Percentiles rank a stretch among this genome's conserved stretches.
phyloP scores from a whole-genome alignment of 345 rosid genomes.

The Eucalyptus cladocalyx region DNA sequence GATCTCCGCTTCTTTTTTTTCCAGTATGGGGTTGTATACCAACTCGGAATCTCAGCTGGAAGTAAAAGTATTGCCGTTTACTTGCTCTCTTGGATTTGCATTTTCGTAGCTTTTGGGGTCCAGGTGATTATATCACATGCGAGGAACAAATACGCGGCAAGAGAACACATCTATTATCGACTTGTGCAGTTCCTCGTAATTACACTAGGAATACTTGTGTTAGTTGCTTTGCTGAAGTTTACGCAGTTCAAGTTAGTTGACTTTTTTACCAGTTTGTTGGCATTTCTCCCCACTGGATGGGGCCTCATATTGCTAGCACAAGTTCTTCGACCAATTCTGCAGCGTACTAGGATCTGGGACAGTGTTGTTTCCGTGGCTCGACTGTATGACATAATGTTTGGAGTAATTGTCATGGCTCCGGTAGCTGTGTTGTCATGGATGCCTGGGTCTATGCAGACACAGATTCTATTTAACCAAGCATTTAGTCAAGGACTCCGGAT shows the following conservation, averaged over 20 bases:
- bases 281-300: conserved; percentile 1
- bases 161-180: not conserved
- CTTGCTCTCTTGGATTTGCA: not conserved
- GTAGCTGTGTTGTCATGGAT: not conserved
- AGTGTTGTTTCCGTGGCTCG: not conserved
- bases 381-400: not conserved
- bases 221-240: not conserved
- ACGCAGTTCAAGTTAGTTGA: not conserved
- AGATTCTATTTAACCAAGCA: not conserved
- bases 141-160: not conserved
- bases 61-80: not conserved
- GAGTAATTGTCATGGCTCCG: not conserved
- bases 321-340: not conserved
- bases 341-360: not conserved
- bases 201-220: not conserved
- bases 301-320: not conserved
- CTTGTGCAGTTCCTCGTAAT: not conserved
- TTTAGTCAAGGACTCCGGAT: not conserved
- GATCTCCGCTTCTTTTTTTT: conserved; percentile 1
- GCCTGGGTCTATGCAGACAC: not conserved
- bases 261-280: not conserved
- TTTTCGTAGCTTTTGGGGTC: not conserved
- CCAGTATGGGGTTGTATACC: not conserved
- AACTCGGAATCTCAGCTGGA: not conserved
- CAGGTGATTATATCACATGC: not conserved